Evolutionary conservation across 805 yeast species (phyloP), one percentile per base, ranked within the genome.

Genomic region (Candida hungchunana): DNA sequence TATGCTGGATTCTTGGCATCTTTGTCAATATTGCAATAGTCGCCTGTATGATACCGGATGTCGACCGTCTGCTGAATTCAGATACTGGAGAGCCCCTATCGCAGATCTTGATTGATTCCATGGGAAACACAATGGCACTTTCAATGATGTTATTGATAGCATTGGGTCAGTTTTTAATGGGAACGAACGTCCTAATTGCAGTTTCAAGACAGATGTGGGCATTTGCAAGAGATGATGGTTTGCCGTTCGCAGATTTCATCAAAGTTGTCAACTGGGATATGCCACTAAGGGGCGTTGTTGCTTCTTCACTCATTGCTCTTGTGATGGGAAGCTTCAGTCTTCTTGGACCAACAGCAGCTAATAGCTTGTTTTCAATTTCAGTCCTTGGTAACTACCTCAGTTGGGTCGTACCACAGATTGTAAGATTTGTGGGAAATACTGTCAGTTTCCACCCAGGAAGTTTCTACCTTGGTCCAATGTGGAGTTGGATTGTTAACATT

Each of bases 201-300:
- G 67, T 73, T 6, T 76, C 83, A 3, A 70, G 87, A 57, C 86
- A 79, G 56, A 67, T 77, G 37, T 80, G 82, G 77, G 84, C 86
- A 4, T 79, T 79, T 59, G 79, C 84, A 18, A 72, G 89, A 63
- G 89, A 81, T 56, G 79, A 77, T 42, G 86, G 86, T 21, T 66
- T 82, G 38, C 89, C 89, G 7, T 63, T 78, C 43, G 68, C 80
- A 11, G 58, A 65, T 27, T 63, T 63, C 50, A 67, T 82, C 43
- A 75, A 78, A 46, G 71, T 63, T 29, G 83, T 82, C 29, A 64
- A 81, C 49, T 64, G 71, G 34, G 68, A 56, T 39, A 59, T 73
- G 24, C 90, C 93, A 12, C 56, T 79, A 18, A 67, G 79, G 47
- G 87, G 89, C 2, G 72, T 79, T 28, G 54, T 67, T 17, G 59